These are phyloP conservation scores for Pyropia yezoensis DNA, from an alignment of 23 red algal species.

Conservation along the genomic window DNA sequence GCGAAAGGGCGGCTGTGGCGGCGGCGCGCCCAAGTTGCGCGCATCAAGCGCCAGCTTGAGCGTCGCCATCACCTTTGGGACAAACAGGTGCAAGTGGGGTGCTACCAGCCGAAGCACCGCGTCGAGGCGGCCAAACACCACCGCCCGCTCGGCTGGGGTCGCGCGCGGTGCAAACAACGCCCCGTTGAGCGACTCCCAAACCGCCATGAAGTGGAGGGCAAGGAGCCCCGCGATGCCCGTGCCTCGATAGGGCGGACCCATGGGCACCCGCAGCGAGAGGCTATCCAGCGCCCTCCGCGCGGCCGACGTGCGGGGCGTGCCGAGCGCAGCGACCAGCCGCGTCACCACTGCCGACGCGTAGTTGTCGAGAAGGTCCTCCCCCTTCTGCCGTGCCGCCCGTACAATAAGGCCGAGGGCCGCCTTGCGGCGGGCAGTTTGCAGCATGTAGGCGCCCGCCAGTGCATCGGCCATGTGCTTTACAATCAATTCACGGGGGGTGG, in stretches of 20 bases:
- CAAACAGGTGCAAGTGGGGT: conserved; percentile 71
- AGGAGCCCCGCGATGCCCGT: conserved; percentile 38
- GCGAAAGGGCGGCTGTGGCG: too few relatives aligned
- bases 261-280: conserved; percentile 1
- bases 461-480: too few relatives aligned
- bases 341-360: conserved; percentile 45
- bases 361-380: conserved; percentile 27
- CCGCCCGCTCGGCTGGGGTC: conserved; percentile 17
- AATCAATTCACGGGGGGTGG: too few relatives aligned
- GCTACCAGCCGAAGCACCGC: conserved; percentile 30
- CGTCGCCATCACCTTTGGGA: conserved; percentile 95
- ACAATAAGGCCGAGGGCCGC: conserved; percentile 10
- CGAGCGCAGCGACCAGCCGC: conserved; percentile 23
- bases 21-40: background rate
- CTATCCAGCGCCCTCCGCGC: conserved; percentile 10
- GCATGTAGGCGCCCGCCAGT: too few relatives aligned
- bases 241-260: background rate
- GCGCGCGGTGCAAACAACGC: conserved; percentile 46
- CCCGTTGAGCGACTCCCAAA: conserved; percentile 82
- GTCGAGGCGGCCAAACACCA: conserved; percentile 36
- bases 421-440: conserved; percentile 3
- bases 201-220: conserved; percentile 51
- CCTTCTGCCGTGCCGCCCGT: conserved; percentile 5
- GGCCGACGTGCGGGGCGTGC: conserved; percentile 19
- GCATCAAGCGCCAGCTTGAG: conserved; percentile 81